Conservation (phyloP, 352 stramenopile genomes). For the Pythium rishiriense region DNA sequence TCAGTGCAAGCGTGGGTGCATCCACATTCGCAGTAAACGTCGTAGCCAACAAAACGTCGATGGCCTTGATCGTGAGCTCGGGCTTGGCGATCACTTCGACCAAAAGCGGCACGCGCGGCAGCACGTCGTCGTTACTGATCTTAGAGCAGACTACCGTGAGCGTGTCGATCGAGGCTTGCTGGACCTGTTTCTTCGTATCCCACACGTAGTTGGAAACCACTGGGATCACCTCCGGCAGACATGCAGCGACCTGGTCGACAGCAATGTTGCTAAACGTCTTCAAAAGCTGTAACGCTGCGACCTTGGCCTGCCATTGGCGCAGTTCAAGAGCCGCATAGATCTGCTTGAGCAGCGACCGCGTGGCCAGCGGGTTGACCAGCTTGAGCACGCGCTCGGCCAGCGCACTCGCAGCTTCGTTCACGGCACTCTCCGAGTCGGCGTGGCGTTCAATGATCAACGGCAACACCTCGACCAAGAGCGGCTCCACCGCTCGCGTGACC, state of each 20-base stretch:
- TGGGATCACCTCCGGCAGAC: slow-evolving; percentile 91
- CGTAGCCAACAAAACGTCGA: slow-evolving; percentile 90
- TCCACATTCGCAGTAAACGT: slow-evolving; percentile 93
- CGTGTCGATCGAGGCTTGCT: slow-evolving; percentile 67
- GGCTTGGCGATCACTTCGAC: slow-evolving; percentile 92
- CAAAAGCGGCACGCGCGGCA: slow-evolving; percentile 86
- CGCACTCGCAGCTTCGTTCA: slow-evolving; percentile 43
- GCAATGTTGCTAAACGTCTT: slow-evolving; percentile 67
- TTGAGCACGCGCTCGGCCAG: slow-evolving; percentile 39
- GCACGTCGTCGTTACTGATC: slow-evolving; percentile 91
- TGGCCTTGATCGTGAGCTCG: slow-evolving; percentile 88
- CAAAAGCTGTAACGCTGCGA: slow-evolving; percentile 78
- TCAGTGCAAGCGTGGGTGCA: slow-evolving; percentile 87
- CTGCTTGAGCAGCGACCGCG: slow-evolving; percentile 54
- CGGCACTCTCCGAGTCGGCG: slow-evolving; percentile 57
- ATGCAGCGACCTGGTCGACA: slow-evolving; percentile 66
- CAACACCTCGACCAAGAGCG: slow-evolving; percentile 54
- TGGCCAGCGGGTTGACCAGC: slow-evolving; percentile 59
- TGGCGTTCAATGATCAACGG: slow-evolving; percentile 56
- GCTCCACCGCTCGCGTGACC: slow-evolving; percentile 55
- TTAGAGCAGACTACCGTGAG: slow-evolving; percentile 86
- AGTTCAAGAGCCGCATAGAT: slow-evolving; percentile 60
- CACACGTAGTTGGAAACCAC: slow-evolving; percentile 88
- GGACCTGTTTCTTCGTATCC: slow-evolving; percentile 94
- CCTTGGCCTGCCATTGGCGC: slow-evolving; percentile 89